A percentile compares a stretch with the other conserved stretches of the same genome.
Evolutionary conservation across 2,329 filamentous ascomycete genomes (phyloP).

Genomic region (Colletotrichum costaricense): DNA sequence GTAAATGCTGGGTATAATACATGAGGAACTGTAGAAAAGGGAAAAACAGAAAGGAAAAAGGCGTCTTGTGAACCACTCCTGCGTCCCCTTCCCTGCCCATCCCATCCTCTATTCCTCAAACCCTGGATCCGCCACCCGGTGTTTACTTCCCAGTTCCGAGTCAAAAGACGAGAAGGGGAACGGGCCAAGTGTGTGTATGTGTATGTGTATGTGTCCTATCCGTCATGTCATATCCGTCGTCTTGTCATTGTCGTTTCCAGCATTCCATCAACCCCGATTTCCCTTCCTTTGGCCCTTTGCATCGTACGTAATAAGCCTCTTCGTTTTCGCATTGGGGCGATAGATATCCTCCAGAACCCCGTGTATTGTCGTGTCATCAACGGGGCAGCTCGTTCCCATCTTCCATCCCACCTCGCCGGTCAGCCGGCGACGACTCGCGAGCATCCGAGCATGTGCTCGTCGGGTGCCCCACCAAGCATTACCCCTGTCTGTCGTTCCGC

Average conservation of each 20-base stretch:
- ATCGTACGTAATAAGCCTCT: slow-evolving; percentile 1
- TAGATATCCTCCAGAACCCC: slow-evolving; percentile 7
- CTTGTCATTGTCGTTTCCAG: slow-evolving; percentile 10
- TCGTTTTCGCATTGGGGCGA: neutral
- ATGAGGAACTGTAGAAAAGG: slow-evolving; percentile 18
- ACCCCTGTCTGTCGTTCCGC: slow-evolving; percentile 5
- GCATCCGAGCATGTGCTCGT: slow-evolving; percentile 1
- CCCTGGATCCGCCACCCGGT: neutral
- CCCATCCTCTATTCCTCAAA: neutral
- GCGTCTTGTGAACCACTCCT: neutral
- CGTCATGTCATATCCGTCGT: slow-evolving; percentile 11
- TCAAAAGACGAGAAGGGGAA: neutral
- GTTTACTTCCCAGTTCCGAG: slow-evolving; percentile 8
- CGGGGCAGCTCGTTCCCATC: slow-evolving; percentile 1
- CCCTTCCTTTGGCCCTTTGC: neutral
- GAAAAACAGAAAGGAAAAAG: slow-evolving; percentile 4
- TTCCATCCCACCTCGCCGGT: slow-evolving; percentile 12
- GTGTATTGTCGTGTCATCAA: neutral
- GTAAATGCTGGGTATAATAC: slow-evolving; percentile 32
- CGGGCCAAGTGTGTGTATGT: neutral
- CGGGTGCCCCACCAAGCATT: neutral
- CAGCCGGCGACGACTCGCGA: neutral
- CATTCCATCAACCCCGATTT: neutral
- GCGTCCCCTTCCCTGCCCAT: neutral
- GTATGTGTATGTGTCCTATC: no score